Percentiles rank a stretch among this genome's conserved stretches.
These are phyloP conservation scores for Sarcomyxa edulis DNA, from an alignment of 768 basidiomycete genomes.

Conservation along the genomic window DNA sequence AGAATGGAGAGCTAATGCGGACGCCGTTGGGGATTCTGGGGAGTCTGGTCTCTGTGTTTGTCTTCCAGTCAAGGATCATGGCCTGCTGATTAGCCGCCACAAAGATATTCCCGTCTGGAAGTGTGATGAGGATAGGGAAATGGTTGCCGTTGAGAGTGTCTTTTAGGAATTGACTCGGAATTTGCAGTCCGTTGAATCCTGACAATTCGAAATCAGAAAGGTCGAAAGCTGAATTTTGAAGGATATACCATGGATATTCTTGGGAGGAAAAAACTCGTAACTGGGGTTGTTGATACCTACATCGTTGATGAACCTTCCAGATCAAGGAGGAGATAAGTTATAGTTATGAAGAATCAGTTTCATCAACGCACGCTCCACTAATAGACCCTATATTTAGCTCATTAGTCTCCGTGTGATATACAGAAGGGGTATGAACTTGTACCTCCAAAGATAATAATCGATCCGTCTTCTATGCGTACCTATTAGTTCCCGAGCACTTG, in stretches of 20 bases:
- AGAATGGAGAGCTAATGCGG: constrained; percentile 34
- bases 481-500: background rate
- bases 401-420: background rate
- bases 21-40: constrained; percentile 42
- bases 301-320: constrained; percentile 57
- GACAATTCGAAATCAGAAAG: background rate
- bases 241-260: constrained; percentile 28
- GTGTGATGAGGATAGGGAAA: constrained; percentile 21
- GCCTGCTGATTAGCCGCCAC: constrained; percentile 36
- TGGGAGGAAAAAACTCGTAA: constrained; percentile 34
- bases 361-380: constrained; percentile 9
- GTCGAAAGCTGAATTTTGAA: constrained; percentile 11
- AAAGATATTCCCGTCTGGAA: constrained; percentile 37
- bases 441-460: constrained; percentile 16
- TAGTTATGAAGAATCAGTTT: background rate
- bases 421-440: background rate
- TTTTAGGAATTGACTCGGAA: constrained; percentile 8
- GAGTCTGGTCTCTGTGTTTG: constrained; percentile 30
- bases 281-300: constrained; percentile 60
- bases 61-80: constrained; percentile 36
- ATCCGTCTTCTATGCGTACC: constrained; percentile 16
- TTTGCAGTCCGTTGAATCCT: constrained; percentile 18
- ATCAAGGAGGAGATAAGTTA: background rate
- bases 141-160: constrained; percentile 12
- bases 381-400: constrained; percentile 5